Evolutionary conservation across 306 rosid genomes (phyloP), one percentile per base, ranked within the genome.

Genomic region (Cucurbita argyrosperma): DNA sequence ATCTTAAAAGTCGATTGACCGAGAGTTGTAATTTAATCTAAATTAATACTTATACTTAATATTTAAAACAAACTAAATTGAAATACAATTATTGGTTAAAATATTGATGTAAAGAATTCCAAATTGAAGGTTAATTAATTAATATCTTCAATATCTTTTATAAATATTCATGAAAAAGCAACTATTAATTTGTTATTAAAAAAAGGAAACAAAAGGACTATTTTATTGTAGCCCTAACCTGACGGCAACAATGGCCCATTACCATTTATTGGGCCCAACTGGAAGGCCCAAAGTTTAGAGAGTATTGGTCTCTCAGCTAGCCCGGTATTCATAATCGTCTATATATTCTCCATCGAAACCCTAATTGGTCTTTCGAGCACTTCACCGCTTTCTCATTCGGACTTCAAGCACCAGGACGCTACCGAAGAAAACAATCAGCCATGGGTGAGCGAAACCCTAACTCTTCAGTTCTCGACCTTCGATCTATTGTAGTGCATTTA

Each of bases 381-480:
- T 13, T 56, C 37, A 2, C 5, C 46, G 23, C 46, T 47, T 19
- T 26, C 14, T 21, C 37, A 57, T 5, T 59, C 43, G 8, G 15
- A 58, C 3, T 30, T 35, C 6, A 13, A 61, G 47, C 69, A 62
- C 49, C 69, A 2, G 49, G 42, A n/a, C n/a, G 55, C 52, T 26
- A 23, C 21, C 12, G 53, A 57, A 57, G 77, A 13, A 12, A 74
- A 1, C 54, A 18, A 43, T 74, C 56, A 14, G 55, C 55, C 53
- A 74, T 74, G 77, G 77, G 78, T 76, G 38, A 76, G 78, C 62
- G 2, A 38, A 47, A 15, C 13, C 77, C 71, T 10, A 65, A 65
- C 37, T 57, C 15, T 23, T 13, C 6, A 15, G 4, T 18, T 49
- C 40, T 0, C 6, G 10, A 43, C 18, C 11, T 72, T 53, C n/a